phyloP scores from a whole-genome alignment of 257 asterid genomes.

The Fraxinus excelsior region DNA sequence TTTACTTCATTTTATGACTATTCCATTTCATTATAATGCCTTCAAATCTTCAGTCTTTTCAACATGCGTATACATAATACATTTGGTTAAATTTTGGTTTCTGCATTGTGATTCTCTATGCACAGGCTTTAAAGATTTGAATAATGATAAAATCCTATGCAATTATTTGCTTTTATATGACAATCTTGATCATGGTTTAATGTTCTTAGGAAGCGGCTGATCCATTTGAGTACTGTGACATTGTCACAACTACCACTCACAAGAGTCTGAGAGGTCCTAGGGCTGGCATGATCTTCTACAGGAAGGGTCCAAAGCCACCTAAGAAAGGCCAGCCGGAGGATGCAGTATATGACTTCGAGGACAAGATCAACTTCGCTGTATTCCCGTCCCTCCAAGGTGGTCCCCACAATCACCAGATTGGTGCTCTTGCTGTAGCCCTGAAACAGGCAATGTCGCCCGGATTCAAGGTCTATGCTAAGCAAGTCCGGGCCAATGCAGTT shows the following conservation, averaged over 20 bases:
- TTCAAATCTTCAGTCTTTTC: no score
- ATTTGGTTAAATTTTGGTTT: no score
- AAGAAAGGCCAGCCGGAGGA: constrained; percentile 86
- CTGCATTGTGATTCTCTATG: no score
- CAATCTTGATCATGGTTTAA: background rate
- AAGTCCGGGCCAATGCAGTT: constrained; percentile 89
- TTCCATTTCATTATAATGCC: no score
- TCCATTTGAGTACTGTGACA: constrained; percentile 56
- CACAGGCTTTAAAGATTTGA: no score
- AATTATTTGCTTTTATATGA: no score
- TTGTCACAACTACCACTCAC: constrained; percentile 81
- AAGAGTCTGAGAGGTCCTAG: constrained; percentile 93
- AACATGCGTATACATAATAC: no score
- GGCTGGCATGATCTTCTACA: constrained; percentile 88
- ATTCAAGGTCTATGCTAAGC: constrained; percentile 89
- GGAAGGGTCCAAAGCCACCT: constrained; percentile 77
- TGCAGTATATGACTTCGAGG: constrained; percentile 88
- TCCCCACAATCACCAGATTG: constrained; percentile 96
- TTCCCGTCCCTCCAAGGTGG: constrained; percentile 98
- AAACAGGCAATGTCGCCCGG: constrained; percentile 80
- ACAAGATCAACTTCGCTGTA: constrained; percentile 88
- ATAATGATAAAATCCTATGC: no score
- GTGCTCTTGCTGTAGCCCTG: constrained; percentile 95
- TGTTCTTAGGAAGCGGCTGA: constrained; percentile 75
- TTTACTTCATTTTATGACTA: no score